Percentiles rank a stretch among this genome's conserved stretches.
Evolutionary conservation across 352 stramenopile species (phyloP).

Genomic region (Phytophthora quininea): DNA sequence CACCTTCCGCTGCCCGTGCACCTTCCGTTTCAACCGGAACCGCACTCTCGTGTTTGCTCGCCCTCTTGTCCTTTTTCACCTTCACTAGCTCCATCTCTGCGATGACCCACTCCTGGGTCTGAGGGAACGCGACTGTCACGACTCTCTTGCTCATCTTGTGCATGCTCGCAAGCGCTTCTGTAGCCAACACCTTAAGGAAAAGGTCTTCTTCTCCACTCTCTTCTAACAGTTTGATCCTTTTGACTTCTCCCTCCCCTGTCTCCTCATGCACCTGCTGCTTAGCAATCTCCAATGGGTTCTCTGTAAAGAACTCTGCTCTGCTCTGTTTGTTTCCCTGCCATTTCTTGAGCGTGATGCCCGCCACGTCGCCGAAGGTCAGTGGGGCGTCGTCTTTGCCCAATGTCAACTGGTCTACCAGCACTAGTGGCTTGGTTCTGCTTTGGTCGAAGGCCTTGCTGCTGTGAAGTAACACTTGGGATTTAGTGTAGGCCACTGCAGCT

Average conservation of each 20-base stretch:
- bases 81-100: slow-evolving; percentile 75
- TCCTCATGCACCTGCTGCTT: slow-evolving; percentile 31
- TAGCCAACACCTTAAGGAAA: slow-evolving; percentile 45
- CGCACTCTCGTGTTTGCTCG: slow-evolving; percentile 6
- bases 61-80: slow-evolving; percentile 66
- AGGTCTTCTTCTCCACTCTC: slow-evolving; percentile 18
- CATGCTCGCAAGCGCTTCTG: slow-evolving; percentile 63
- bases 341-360: slow-evolving; percentile 53
- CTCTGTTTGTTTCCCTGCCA: slow-evolving; percentile 46
- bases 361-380: slow-evolving; percentile 51
- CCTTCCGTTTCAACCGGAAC: neutral
- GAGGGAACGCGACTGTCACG: slow-evolving; percentile 55
- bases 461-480: slow-evolving; percentile 55
- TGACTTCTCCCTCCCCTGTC: slow-evolving; percentile 43
- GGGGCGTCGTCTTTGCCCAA: slow-evolving; percentile 50
- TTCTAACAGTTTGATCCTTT: slow-evolving; percentile 49
- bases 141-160: slow-evolving; percentile 62
- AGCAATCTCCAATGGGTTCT: slow-evolving; percentile 63
- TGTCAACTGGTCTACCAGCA: slow-evolving; percentile 58
- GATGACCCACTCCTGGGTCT: slow-evolving; percentile 65
- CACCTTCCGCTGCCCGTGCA: slow-evolving; percentile 1
- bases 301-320: slow-evolving; percentile 47
- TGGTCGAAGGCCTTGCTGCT: slow-evolving; percentile 25
- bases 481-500: slow-evolving; percentile 50
- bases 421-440: slow-evolving; percentile 7